These are phyloP conservation scores for Russula sp. DNA, from an alignment of 768 basidiomycete species.

Conservation along the genomic window DNA sequence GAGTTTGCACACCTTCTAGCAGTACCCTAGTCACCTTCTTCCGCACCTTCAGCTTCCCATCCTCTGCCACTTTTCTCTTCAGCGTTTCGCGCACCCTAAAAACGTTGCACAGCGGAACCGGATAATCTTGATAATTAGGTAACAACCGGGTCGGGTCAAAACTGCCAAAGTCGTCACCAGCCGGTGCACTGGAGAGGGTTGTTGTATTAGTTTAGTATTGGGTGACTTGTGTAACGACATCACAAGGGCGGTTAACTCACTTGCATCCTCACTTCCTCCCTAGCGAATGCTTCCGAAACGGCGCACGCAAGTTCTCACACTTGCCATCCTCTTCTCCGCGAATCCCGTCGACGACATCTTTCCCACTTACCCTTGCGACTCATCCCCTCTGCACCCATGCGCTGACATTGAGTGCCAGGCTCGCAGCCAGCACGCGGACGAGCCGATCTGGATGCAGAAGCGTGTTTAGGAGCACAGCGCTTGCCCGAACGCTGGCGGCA, in stretches of 20 bases:
- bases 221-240: too few relatives aligned
- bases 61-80: conserved; percentile 45
- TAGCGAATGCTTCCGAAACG: conserved; percentile 68
- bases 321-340: conserved; percentile 57
- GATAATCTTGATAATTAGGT: conserved; percentile 53
- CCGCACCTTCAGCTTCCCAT: conserved; percentile 47
- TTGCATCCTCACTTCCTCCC: conserved; percentile 72
- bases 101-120: conserved; percentile 60
- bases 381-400: conserved; percentile 57
- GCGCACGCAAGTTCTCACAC: conserved; percentile 80
- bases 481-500: conserved; percentile 27
- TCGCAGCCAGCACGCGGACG: conserved; percentile 76
- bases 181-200: conserved; percentile 59
- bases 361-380: conserved; percentile 38
- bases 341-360: conserved; percentile 27
- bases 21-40: conserved; percentile 68
- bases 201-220: too few relatives aligned
- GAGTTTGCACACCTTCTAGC: conserved; percentile 47
- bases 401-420: conserved; percentile 68
- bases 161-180: conserved; percentile 74
- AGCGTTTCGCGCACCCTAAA: conserved; percentile 57
- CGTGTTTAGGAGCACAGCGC: conserved; percentile 51
- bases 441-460: conserved; percentile 61
- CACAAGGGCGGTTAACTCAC: conserved; percentile 38
- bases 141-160: conserved; percentile 58